phyloP scores from a whole-genome alignment of 345 rosid genomes.

The Microcos paniculata region DNA sequence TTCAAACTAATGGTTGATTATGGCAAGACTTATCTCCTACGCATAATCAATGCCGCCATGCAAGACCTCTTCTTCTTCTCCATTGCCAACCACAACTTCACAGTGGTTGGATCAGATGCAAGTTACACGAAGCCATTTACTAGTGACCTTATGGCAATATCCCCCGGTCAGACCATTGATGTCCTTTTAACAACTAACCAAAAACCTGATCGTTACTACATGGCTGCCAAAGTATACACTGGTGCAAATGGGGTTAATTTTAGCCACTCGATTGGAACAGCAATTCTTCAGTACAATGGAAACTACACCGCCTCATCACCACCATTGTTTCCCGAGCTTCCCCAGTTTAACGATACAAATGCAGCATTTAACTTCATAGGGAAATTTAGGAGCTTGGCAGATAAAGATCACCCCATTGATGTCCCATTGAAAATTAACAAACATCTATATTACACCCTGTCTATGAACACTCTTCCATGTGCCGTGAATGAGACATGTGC shows the following conservation, averaged over 20 bases:
- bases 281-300: slow-evolving; percentile 34
- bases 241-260: neutral
- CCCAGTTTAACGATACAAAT: neutral
- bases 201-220: slow-evolving; percentile 28
- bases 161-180: slow-evolving; percentile 37
- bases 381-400: slow-evolving; percentile 17
- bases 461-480: slow-evolving; percentile 18
- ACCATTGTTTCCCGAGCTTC: slow-evolving; percentile 1
- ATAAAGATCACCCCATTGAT: slow-evolving; percentile 18
- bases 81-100: slow-evolving; percentile 28
- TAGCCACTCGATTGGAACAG: slow-evolving; percentile 29
- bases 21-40: slow-evolving; percentile 31
- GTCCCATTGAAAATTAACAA: slow-evolving; percentile 29
- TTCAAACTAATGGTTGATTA: slow-evolving; percentile 2
- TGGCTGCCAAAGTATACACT: slow-evolving; percentile 20
- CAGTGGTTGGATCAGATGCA: slow-evolving; percentile 33
- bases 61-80: slow-evolving; percentile 26
- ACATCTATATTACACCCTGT: slow-evolving; percentile 12
- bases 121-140: slow-evolving; percentile 30
- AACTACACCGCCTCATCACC: slow-evolving; percentile 13
- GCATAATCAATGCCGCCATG: slow-evolving; percentile 27
- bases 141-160: slow-evolving; percentile 9
- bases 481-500: neutral
- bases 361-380: neutral
- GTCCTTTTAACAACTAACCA: slow-evolving; percentile 23